A percentile compares a stretch with the other conserved stretches of the same genome.
phyloP scores from a whole-genome alignment of 805 yeast genomes.

The Wickerhamomyces chambardii region DNA sequence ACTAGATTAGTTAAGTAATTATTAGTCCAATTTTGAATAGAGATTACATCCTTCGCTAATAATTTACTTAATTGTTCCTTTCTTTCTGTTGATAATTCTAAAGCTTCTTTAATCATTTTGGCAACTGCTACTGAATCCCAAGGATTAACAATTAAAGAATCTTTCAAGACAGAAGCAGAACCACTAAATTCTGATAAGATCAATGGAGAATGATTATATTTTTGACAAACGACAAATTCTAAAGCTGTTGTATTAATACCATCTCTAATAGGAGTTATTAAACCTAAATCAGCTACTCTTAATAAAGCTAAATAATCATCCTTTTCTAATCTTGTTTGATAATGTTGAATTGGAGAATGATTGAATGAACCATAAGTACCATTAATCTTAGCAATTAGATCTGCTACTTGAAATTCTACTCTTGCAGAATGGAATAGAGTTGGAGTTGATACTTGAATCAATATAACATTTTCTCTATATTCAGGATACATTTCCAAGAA shows the following conservation, averaged over 20 bases:
- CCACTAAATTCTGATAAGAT: conserved; percentile 93
- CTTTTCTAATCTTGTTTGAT: conserved; percentile 79
- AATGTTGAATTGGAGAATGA: conserved; percentile 85
- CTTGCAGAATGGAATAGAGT: conserved; percentile 37
- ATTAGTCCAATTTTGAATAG: conserved; percentile 77
- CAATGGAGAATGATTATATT: conserved; percentile 63
- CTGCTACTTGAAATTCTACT: conserved; percentile 75
- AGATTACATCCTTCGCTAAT: conserved; percentile 57
- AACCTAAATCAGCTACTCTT: conserved; percentile 82
- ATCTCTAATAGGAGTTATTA: conserved; percentile 87
- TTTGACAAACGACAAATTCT: conserved; percentile 86
- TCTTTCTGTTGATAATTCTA: conserved; percentile 41
- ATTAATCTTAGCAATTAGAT: conserved; percentile 74
- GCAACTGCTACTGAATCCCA: conserved; percentile 97
- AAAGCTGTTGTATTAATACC: conserved; percentile 95
- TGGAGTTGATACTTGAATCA: conserved; percentile 89
- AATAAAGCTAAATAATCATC: conserved; percentile 86
- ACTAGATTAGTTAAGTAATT: conserved; percentile 45
- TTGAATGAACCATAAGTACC: conserved; percentile 77
- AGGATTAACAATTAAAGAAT: conserved; percentile 84
- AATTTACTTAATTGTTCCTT: conserved; percentile 38
- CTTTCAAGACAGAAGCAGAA: conserved; percentile 59
- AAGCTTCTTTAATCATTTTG: conserved; percentile 63
- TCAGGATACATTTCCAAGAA: conserved; percentile 88
- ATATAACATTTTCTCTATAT: conserved; percentile 78